A percentile compares a stretch with the other conserved stretches of the same genome.
These are phyloP conservation scores for Volvox carteri DNA, from an alignment of 163 green algal genomes.

Conservation along the genomic window DNA sequence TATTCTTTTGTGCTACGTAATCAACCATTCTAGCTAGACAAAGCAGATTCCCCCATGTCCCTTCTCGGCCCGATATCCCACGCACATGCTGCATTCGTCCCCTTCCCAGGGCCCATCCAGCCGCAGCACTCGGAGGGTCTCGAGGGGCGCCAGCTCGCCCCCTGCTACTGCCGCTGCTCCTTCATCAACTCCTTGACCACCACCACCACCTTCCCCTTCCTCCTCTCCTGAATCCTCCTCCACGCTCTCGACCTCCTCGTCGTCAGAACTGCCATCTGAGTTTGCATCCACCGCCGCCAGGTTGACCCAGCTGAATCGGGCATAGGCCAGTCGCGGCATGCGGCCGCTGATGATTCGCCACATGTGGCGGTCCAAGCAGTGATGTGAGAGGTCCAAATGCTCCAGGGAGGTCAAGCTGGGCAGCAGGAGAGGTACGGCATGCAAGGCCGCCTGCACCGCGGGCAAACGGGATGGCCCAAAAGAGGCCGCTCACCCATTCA, in stretches of 20 bases:
- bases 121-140: background rate
- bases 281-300: no score
- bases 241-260: background rate
- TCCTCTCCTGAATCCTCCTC: background rate
- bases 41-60: no score
- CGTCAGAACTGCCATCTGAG: background rate
- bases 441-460: constrained; percentile 28
- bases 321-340: background rate
- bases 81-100: constrained; percentile 28
- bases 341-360: background rate
- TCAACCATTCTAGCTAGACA: no score
- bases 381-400: constrained; percentile 22
- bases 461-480: no score
- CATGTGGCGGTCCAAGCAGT: background rate
- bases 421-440: constrained; percentile 12
- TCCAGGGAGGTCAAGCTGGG: constrained; percentile 8
- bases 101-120: constrained; percentile 20
- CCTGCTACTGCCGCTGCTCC: background rate
- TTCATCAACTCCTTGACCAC: background rate
- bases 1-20: no score
- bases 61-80: background rate
- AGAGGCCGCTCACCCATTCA: background rate
- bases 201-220: background rate
- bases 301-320: constrained; percentile 30
- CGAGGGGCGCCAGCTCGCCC: constrained; percentile 5